A percentile compares a stretch with the other conserved stretches of the same genome.
These are phyloP conservation scores for Physaria fendleri DNA, from an alignment of 345 rosid genomes.

Conservation along the genomic window DNA sequence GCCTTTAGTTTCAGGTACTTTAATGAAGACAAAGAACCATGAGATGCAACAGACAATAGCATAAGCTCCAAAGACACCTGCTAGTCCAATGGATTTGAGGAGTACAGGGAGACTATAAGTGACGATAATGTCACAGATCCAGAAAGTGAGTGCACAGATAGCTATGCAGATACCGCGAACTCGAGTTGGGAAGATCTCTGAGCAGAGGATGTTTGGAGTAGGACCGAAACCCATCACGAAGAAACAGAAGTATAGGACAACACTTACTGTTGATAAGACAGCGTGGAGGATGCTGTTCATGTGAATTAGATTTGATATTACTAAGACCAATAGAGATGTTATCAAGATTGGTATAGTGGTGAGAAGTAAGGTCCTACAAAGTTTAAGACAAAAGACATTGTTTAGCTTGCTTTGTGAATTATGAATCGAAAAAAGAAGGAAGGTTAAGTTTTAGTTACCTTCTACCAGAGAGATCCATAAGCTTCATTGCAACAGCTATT, in stretches of 20 bases:
- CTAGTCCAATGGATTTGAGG: conserved; percentile 73
- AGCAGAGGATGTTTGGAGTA: conserved; percentile 82
- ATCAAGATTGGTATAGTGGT: conserved; percentile 70
- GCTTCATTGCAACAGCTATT: conserved; percentile 95
- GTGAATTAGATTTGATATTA: conserved; percentile 47
- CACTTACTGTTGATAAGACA: conserved; percentile 59
- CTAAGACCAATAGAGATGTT: conserved; percentile 49
- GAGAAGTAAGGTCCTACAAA: conserved; percentile 79
- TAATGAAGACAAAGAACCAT: conserved; percentile 61
- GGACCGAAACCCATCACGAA: conserved; percentile 99
- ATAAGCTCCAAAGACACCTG: conserved; percentile 78
- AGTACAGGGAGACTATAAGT: conserved; percentile 75
- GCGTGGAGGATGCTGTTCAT: conserved; percentile 52
- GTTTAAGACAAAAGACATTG: not conserved
- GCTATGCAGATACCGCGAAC: conserved; percentile 93
- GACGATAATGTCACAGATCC: conserved; percentile 76
- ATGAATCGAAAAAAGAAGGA: not conserved
- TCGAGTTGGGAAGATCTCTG: conserved; percentile 94
- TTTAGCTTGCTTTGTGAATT: not conserved
- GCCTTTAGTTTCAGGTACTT: conserved; percentile 93
- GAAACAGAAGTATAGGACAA: conserved; percentile 75
- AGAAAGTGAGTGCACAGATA: conserved; percentile 74
- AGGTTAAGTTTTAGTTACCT: conserved; percentile 37
- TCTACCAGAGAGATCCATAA: conserved; percentile 89
- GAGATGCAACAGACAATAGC: conserved; percentile 64